These are phyloP conservation scores for Biscogniauxia marginata DNA, from an alignment of 2,329 filamentous ascomycete species.

Conservation along the genomic window DNA sequence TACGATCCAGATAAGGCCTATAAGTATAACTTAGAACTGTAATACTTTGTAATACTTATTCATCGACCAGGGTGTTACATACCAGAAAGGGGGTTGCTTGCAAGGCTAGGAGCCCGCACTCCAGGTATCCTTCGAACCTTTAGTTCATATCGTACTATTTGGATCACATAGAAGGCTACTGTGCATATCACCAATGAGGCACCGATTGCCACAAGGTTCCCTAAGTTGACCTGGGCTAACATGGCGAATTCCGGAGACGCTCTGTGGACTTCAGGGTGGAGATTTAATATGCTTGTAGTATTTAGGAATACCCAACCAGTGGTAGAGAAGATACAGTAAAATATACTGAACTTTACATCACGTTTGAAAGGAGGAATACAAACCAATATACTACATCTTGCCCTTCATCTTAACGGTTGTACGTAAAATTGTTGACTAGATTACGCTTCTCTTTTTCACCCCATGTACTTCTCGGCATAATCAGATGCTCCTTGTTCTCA, in stretches of 20 bases:
- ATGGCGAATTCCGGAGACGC: conserved; percentile 6
- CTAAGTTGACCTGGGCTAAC: conserved; percentile 12
- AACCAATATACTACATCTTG: too few relatives aligned
- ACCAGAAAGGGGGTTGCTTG: conserved; percentile 36
- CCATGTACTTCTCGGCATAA: not conserved
- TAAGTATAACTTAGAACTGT: conserved; percentile 7
- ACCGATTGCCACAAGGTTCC: conserved; percentile 4
- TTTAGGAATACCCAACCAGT: not conserved
- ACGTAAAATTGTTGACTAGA: too few relatives aligned
- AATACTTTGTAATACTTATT: not conserved
- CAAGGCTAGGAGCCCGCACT: conserved; percentile 32
- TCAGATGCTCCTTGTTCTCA: not conserved
- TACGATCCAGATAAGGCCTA: conserved; percentile 26
- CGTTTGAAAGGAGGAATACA: too few relatives aligned
- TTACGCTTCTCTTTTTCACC: not conserved
- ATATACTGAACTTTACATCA: too few relatives aligned
- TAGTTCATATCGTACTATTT: conserved; percentile 21
- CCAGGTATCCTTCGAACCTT: conserved; percentile 34
- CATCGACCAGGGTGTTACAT: conserved; percentile 3
- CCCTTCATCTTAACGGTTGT: too few relatives aligned
- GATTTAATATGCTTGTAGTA: not conserved
- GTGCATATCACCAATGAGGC: conserved; percentile 3
- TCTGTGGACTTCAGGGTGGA: too few relatives aligned
- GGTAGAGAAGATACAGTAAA: not conserved
- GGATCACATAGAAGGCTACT: conserved; percentile 14